Conservation (phyloP, 495 filamentous ascomycete genomes). For the Neurospora cerealis region DNA sequence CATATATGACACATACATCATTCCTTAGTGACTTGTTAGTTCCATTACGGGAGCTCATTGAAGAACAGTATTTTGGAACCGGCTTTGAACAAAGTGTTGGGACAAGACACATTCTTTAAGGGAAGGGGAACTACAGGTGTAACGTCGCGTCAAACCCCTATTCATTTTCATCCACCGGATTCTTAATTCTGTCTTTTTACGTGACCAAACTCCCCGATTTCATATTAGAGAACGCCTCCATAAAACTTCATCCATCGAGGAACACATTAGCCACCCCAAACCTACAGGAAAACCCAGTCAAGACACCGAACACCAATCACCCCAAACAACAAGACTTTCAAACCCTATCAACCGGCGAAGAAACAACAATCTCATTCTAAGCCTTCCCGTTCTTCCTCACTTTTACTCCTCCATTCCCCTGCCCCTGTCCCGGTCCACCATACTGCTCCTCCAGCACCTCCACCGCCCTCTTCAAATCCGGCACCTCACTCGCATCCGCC, state of each 20-base stretch:
- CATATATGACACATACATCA: neutral
- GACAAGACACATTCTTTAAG: neutral
- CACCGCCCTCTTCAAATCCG: conserved; percentile 39
- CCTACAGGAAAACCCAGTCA: neutral
- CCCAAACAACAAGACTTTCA: neutral
- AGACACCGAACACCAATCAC: neutral
- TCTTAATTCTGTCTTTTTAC: neutral
- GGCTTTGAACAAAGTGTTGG: neutral
- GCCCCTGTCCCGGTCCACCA: conserved; percentile 5
- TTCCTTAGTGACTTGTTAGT: neutral
- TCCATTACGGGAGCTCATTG: neutral
- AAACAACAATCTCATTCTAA: conserved; percentile 9
- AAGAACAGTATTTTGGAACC: neutral
- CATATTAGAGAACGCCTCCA: neutral
- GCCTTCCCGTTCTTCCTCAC: conserved; percentile 1
- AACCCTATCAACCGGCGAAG: conserved; percentile 1
- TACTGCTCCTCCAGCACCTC: conserved; percentile 14
- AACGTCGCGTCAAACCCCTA: neutral
- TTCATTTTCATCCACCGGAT: neutral
- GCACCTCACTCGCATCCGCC: conserved; percentile 35
- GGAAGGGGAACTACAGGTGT: neutral
- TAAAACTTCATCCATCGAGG: neutral
- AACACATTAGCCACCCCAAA: neutral
- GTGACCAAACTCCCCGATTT: neutral
- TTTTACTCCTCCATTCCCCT: conserved; percentile 32